Base-by-base conservation (phyloP, 208 protist species). In the Herpetomonas samuelpessoai region DNA sequence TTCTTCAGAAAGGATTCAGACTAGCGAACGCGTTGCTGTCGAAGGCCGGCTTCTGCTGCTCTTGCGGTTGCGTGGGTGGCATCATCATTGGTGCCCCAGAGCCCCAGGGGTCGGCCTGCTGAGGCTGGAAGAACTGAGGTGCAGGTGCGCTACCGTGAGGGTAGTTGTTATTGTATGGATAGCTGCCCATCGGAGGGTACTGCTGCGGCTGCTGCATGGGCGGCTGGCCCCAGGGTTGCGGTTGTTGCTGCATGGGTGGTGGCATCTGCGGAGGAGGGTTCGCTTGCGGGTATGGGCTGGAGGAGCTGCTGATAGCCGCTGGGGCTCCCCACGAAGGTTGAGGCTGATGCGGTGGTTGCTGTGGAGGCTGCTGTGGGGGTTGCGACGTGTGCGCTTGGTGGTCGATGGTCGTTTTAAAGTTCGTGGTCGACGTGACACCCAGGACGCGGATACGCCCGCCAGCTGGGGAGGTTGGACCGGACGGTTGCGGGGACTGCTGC, bases 81-180 rank as follows among this genome's bases (percentile, higher is more conserved):
- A 62, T 45, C 35, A 54, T 27, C 22, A 47, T 24, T 19, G 31
- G 3, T n/a, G 39, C 27, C 4, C 44, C 16, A 16, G 19, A 27
- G 21, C 22, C 21, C 67, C 57, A 76, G n/a, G 39, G 29, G 56
- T 66, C 58, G 24, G 24, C 30, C 16, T 46, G 45, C 41, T 48
- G 16, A 41, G 46, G 19, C 44, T 74, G 55, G 53, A 67, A 68
- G 61, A 71, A 66, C 35, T 71, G 60, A 16, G 21, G 41, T 46
- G 41, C 31, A 50, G 28, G 28, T 4, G 28, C 25, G 28, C 10
- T 46, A 19, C 30, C 30, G 14, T 49, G 54, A 16, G 44, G 2
- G 28, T 61, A 44, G 48, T 31, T 31, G 30, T 39, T 56, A 47
- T 62, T 44, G 38, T 29, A 29, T 31, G 26, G 14, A 10, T 41